Percentiles rank a stretch among this genome's conserved stretches.
These are phyloP conservation scores for Pisolithus albus DNA, from an alignment of 768 basidiomycete species.

Conservation along the genomic window DNA sequence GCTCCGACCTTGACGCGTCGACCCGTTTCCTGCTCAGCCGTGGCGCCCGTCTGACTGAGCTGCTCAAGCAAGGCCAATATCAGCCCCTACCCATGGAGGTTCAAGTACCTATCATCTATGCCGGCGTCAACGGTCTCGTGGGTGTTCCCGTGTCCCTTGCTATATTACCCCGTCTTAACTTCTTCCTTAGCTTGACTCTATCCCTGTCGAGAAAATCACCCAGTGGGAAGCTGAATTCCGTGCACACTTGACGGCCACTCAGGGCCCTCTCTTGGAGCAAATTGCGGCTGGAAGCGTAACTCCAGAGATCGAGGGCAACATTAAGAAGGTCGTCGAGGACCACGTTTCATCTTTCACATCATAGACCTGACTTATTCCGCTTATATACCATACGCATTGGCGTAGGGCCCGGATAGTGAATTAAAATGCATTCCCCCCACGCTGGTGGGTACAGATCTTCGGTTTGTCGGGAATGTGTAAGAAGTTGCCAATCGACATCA, in stretches of 20 bases:
- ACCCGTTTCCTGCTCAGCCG: conserved; percentile 97
- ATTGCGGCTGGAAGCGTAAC: conserved; percentile 81
- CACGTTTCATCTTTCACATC: conserved; percentile 77
- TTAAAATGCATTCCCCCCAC: conserved; percentile 12
- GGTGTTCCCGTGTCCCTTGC: conserved; percentile 24
- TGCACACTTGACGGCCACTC: conserved; percentile 69
- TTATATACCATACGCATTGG: conserved; percentile 9
- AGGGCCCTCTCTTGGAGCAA: conserved; percentile 72
- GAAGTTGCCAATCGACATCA: too few relatives aligned
- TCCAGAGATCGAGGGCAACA: conserved; percentile 85
- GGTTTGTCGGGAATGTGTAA: too few relatives aligned
- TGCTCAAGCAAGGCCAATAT: conserved; percentile 98
- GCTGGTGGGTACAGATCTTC: background rate
- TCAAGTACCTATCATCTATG: conserved; percentile 98
- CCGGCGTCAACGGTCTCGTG: conserved; percentile 98
- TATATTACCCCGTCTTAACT: background rate
- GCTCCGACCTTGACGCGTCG: conserved; percentile 99
- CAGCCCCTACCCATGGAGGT: conserved; percentile 91
- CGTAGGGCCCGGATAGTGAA: conserved; percentile 12
- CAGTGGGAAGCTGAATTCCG: conserved; percentile 93
- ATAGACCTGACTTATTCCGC: conserved; percentile 26
- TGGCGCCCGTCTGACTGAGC: conserved; percentile 97
- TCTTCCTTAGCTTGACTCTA: conserved; percentile 68
- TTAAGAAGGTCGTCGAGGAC: conserved; percentile 91
- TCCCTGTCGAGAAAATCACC: conserved; percentile 92